Base-by-base conservation (phyloP, 768 basidiomycete genomes). In the Russula lepida region DNA sequence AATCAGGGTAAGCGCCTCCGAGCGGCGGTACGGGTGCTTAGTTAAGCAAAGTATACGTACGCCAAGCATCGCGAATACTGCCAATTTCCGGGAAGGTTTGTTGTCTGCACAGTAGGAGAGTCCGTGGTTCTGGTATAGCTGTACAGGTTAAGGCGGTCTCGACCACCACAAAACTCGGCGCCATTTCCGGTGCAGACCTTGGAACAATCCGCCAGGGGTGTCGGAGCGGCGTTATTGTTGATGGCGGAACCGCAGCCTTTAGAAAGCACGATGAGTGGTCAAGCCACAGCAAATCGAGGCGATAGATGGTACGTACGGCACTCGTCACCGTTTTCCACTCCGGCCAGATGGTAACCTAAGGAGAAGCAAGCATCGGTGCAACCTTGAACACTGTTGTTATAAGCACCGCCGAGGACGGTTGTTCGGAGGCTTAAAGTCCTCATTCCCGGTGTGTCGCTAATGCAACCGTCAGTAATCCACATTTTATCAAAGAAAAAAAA, bases 121-220 rank as follows among this genome's bases (percentile, higher is more conserved):
- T 72, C 74, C 6, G 71, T 79, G 1, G 78, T 80, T 0, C 84
- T 85, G 41, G 86, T 88, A 64, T 81, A 86, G 69, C 88, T 86
- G 71, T 86, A 89, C 4, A 84, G 70, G 56, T 81, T 85, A 23
- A 89, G 74, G 48, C 81, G 74, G 67, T 85, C 77, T 0, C 87
- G 84, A 35, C 88, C 89, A 25, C 89, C 89, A 64, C 89, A 91
- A 62, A 83, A 83, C 67, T 89, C 83, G 0, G 82, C 75, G 44
- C 71, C 72, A 60, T 85, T 84, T 13, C 86, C 88, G 3, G 71
- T 71, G 68, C 88, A 90, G 28, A 76, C 63, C 86, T 88, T 88
- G 66, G 76, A 78, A 68, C 89, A 92, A 51, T 81, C 82, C 1
- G 76, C 69, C 23, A 76, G 71, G 0, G 79, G 65, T 0, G 77